Conservation (phyloP, 257 asterid genomes). For the Solanum virginianum region DNA sequence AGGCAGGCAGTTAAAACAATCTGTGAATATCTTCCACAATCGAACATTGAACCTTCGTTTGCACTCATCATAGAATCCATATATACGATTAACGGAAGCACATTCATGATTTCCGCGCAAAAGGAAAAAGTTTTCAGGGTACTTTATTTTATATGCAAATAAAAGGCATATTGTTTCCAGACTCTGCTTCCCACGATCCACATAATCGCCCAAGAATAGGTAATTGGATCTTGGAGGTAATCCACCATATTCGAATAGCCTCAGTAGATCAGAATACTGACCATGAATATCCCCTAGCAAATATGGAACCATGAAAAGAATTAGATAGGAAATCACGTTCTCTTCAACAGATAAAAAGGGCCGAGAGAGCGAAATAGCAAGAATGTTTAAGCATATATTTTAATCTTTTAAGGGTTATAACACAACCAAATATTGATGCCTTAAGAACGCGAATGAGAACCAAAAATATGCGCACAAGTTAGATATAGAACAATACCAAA, state of each 20-base stretch:
- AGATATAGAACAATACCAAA: not conserved
- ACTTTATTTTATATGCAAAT: conserved; percentile 66
- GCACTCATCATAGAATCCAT: conserved; percentile 77
- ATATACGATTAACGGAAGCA: conserved; percentile 65
- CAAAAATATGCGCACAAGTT: not conserved
- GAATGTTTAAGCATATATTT: not conserved
- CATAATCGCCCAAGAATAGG: conserved; percentile 71
- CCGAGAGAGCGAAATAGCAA: not conserved
- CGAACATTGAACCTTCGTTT: conserved; percentile 56
- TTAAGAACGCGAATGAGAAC: not conserved
- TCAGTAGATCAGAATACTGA: conserved; percentile 65
- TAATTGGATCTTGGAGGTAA: conserved; percentile 67
- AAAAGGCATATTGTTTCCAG: conserved; percentile 74
- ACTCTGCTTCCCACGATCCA: conserved; percentile 80
- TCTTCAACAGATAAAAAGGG: not conserved
- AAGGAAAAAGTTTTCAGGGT: conserved; percentile 67
- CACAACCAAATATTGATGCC: not conserved
- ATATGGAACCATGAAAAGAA: not conserved
- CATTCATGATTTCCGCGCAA: conserved; percentile 82
- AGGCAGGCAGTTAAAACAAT: conserved; percentile 68
- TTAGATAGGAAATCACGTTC: not conserved
- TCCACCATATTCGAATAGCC: conserved; percentile 70
- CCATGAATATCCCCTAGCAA: conserved; percentile 73
- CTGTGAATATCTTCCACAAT: conserved; percentile 66
- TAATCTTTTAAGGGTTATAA: not conserved